Percentiles rank a stretch among this genome's conserved stretches.
These are phyloP conservation scores for Melaleuca quinquenervia DNA, from an alignment of 345 rosid genomes.

Conservation along the genomic window DNA sequence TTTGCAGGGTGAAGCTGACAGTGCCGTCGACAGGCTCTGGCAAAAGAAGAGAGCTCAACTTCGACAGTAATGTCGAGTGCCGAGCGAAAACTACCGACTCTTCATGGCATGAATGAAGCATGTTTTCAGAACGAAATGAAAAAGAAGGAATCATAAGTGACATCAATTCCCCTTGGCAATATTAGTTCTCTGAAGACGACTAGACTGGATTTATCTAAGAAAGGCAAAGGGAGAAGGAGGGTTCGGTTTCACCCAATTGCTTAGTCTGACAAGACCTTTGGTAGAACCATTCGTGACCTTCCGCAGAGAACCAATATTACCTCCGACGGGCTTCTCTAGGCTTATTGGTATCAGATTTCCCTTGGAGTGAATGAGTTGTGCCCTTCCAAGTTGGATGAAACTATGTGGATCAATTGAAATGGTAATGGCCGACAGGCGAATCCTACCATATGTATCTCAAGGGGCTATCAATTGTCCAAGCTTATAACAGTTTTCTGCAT, in stretches of 20 bases:
- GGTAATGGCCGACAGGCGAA: not conserved
- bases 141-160: not conserved
- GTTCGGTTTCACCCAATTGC: not conserved
- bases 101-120: not conserved
- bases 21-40: slow-evolving; percentile 50
- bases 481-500: not conserved
- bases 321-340: not conserved
- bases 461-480: not conserved
- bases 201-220: not conserved
- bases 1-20: slow-evolving; percentile 50
- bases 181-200: not conserved
- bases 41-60: slow-evolving; percentile 39
- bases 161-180: not conserved
- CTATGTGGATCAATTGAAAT: not conserved
- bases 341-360: not conserved
- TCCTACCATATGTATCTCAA: not conserved
- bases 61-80: slow-evolving; percentile 5
- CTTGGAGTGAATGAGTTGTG: not conserved
- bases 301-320: not conserved
- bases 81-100: not conserved
- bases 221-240: not conserved
- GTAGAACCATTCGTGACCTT: not conserved
- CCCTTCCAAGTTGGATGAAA: not conserved
- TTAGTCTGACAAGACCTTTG: not conserved
- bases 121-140: not conserved